Conservation (phyloP, 148 eudicot species). For the Vaccinium corymbosum region DNA sequence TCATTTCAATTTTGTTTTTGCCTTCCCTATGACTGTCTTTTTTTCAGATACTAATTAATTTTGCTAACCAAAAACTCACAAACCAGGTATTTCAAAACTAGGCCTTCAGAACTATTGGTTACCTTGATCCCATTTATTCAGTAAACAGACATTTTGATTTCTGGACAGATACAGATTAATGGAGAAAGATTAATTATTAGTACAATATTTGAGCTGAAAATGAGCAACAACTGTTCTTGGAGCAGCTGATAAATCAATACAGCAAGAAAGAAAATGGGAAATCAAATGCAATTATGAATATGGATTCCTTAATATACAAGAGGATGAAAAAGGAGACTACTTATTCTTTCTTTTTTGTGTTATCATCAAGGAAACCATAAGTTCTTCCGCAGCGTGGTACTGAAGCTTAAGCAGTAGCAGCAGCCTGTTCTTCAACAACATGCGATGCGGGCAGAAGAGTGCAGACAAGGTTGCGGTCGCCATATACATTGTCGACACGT, state of each 20-base stretch:
- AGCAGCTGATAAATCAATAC: slow-evolving; percentile 11
- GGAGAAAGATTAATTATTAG: not conserved
- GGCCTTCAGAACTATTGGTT: not conserved
- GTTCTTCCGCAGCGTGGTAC: not conserved
- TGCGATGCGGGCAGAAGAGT: slow-evolving; percentile 79
- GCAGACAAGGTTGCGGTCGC: slow-evolving; percentile 94
- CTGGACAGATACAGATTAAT: not conserved
- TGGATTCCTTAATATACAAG: no score
- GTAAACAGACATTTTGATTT: not conserved
- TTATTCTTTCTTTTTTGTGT: slow-evolving; percentile 3
- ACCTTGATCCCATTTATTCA: not conserved
- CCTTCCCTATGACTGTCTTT: not conserved
- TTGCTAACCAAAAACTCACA: not conserved
- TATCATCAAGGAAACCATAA: slow-evolving; percentile 6
- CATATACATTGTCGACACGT: slow-evolving; percentile 94
- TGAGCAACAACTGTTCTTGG: slow-evolving; percentile 11
- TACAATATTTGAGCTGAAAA: slow-evolving; percentile 3
- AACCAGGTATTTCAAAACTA: not conserved
- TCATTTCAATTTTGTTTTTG: not conserved
- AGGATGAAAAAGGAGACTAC: not conserved
- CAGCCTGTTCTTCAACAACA: slow-evolving; percentile 74
- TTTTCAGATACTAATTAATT: not conserved
- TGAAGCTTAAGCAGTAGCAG: slow-evolving; percentile 61
- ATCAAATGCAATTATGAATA: not conserved
- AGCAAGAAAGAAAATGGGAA: not conserved